These are phyloP conservation scores for Trichoderma virens DNA, from an alignment of 495 filamentous ascomycete genomes.

Conservation along the genomic window DNA sequence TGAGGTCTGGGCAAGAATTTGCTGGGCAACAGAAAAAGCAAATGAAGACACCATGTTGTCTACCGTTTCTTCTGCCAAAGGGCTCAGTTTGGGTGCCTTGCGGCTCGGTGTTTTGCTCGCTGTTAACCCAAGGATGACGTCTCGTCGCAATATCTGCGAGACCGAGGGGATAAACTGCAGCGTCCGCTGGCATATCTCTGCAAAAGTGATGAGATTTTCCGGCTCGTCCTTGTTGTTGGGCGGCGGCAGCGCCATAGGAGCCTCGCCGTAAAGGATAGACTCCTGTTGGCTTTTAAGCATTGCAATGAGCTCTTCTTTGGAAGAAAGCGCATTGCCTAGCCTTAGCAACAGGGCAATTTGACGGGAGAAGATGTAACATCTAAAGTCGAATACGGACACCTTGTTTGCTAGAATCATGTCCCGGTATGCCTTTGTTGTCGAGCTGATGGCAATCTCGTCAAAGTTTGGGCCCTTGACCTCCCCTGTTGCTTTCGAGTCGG, in stretches of 20 bases:
- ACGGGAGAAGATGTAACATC: slow-evolving; percentile 85
- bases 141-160: slow-evolving; percentile 67
- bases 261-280: slow-evolving; percentile 42
- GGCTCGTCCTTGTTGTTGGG: slow-evolving; percentile 46
- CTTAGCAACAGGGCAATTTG: slow-evolving; percentile 79
- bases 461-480: slow-evolving; percentile 12
- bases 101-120: slow-evolving; percentile 16
- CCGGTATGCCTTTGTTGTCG: slow-evolving; percentile 74
- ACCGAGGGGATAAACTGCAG: slow-evolving; percentile 74
- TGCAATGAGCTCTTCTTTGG: slow-evolving; percentile 46
- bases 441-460: slow-evolving; percentile 58
- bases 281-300: slow-evolving; percentile 52
- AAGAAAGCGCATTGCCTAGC: slow-evolving; percentile 61
- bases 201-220: slow-evolving; percentile 68
- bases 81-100: slow-evolving; percentile 24
- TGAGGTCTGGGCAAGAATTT: slow-evolving; percentile 68
- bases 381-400: slow-evolving; percentile 95
- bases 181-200: slow-evolving; percentile 71
- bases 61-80: slow-evolving; percentile 45
- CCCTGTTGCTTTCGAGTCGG: slow-evolving; percentile 22
- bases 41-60: slow-evolving; percentile 82
- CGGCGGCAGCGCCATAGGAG: slow-evolving; percentile 32
- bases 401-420: slow-evolving; percentile 92
- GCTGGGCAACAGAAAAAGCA: slow-evolving; percentile 69
- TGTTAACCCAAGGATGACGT: slow-evolving; percentile 47